These are phyloP conservation scores for Tolypocladium amazonense DNA, from an alignment of 2,329 filamentous ascomycete species.

Conservation along the genomic window DNA sequence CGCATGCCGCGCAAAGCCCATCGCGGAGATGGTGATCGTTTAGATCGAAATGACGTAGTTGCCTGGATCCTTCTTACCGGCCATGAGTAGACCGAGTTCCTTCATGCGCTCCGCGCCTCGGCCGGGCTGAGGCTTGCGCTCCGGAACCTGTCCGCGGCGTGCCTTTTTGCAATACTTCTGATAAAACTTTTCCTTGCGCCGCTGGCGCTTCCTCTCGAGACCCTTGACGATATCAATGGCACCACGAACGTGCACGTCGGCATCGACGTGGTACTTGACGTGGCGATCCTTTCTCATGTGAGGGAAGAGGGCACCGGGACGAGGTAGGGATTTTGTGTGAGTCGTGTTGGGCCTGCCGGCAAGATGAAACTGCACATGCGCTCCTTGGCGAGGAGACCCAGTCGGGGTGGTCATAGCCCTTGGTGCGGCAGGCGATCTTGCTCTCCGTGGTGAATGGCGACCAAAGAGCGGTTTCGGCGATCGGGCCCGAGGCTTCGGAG, in stretches of 20 bases:
- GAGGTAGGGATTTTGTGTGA: slow-evolving; percentile 79
- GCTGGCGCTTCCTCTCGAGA: slow-evolving; percentile 85
- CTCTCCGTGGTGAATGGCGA: slow-evolving; percentile 2
- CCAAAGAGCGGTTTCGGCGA: slow-evolving; percentile 29
- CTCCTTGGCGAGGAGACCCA: slow-evolving; percentile 27
- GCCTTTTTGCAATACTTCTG: slow-evolving; percentile 82
- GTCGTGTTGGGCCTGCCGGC: slow-evolving; percentile 54
- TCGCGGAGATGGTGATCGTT: slow-evolving; percentile 8
- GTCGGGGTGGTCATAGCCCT: slow-evolving; percentile 19
- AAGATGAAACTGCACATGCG: slow-evolving; percentile 25
- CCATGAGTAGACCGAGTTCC: slow-evolving; percentile 73
- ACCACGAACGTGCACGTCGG: slow-evolving; percentile 65
- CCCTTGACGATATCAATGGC: slow-evolving; percentile 97
- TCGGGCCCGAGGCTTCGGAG: slow-evolving; percentile 35
- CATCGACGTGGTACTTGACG: slow-evolving; percentile 17
- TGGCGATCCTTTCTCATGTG: slow-evolving; percentile 34
- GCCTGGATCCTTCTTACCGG: slow-evolving; percentile 63
- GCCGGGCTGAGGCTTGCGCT: slow-evolving; percentile 64
- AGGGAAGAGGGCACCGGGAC: slow-evolving; percentile 61
- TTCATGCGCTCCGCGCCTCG: slow-evolving; percentile 86
- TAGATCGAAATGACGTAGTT: slow-evolving; percentile 71
- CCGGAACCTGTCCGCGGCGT: slow-evolving; percentile 52
- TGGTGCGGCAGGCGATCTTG: slow-evolving; percentile 1
- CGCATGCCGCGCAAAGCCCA: not conserved
- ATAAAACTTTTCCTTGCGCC: slow-evolving; percentile 85